Evolutionary conservation across 345 rosid genomes (phyloP), one percentile per base, ranked within the genome.

Genomic region (Salix brachista): DNA sequence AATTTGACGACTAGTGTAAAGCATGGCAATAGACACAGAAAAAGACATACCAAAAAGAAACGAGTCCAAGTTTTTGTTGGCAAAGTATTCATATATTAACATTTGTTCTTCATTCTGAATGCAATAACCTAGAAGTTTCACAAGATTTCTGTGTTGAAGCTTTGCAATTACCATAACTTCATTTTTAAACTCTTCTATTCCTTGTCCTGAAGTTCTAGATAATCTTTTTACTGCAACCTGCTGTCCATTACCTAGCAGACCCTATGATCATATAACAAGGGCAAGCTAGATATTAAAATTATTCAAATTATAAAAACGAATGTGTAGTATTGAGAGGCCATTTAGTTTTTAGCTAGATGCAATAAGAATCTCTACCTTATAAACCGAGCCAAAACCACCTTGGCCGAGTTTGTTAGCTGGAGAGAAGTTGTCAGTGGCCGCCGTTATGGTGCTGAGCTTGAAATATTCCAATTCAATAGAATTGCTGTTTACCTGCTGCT

Each of bases 61-160:
- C 74, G 71, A 72, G 74, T 92, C 95, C 4, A 92, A 89, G 3
- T 11, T 39, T 39, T 39, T 39, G 42, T 39, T 39, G 0, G 88
- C 88, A 71, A 92, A 86, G 80, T 88, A 92, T 81, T 92, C 97
- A 14, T 92, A 92, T 61, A 92, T 88, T 72, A 92, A 87, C 86
- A 92, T 90, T 86, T 86, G 84, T 54, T 91, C 91, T 12, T 85
- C 87, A 70, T 80, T 86, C 30, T 75, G 78, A 17, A 82, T 87
- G 77, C 92, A 52, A 11, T 26, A 50, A 48, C 71, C 77, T 62
- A 65, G 44, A 10, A 74, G 77, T 17, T 26, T 62, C 6, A 75
- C 78, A n/a, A 67, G 78, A 50, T 75, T 65, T 8, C 34, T 66
- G 54, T 76, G 73, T 26, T 76, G 78, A n/a, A 76, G 78, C 56